Evolutionary conservation across 2,329 filamentous ascomycete genomes (phyloP).

Genomic region (Xylariaceae sp.): DNA sequence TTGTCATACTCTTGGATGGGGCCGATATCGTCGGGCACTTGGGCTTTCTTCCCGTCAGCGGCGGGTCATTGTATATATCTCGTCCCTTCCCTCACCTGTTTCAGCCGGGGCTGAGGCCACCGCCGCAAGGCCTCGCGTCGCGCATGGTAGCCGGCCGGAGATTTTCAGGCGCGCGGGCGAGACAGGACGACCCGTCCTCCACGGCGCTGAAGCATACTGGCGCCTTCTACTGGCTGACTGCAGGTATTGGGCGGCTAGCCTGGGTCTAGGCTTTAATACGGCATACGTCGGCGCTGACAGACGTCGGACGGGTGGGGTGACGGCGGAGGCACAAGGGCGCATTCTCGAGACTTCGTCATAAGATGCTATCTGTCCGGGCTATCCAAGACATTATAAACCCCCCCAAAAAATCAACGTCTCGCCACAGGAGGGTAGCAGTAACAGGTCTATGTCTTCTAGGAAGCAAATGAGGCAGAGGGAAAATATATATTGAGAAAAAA

Average conservation of each 20-base stretch:
- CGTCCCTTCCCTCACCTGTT: constrained; percentile 17
- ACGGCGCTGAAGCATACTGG: constrained; percentile 7
- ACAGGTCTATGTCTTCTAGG: no score
- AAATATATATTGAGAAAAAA: no score
- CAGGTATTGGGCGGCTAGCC: constrained; percentile 11
- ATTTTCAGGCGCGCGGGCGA: constrained; percentile 2
- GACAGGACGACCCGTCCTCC: constrained; percentile 3
- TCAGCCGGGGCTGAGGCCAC: constrained; percentile 10
- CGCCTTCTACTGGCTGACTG: constrained; percentile 11
- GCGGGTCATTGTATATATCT: background rate
- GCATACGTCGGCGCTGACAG: constrained; percentile 12
- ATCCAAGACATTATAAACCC: constrained; percentile 1
- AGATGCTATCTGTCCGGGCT: background rate
- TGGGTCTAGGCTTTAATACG: constrained; percentile 6
- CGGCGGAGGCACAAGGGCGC: constrained; percentile 15
- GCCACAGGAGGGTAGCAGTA: no score
- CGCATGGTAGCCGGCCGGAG: constrained; percentile 3
- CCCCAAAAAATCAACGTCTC: background rate
- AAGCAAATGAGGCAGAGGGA: no score
- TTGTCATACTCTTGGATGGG: constrained; percentile 85
- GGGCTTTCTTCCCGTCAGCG: constrained; percentile 4
- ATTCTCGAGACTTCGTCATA: constrained; percentile 11
- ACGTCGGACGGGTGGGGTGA: constrained; percentile 11
- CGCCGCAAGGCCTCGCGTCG: constrained; percentile 13
- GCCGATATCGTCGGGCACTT: constrained; percentile 39